Percentiles rank a stretch among this genome's conserved stretches.
These are phyloP conservation scores for Echria macrotheca DNA, from an alignment of 495 filamentous ascomycete genomes.

Conservation along the genomic window DNA sequence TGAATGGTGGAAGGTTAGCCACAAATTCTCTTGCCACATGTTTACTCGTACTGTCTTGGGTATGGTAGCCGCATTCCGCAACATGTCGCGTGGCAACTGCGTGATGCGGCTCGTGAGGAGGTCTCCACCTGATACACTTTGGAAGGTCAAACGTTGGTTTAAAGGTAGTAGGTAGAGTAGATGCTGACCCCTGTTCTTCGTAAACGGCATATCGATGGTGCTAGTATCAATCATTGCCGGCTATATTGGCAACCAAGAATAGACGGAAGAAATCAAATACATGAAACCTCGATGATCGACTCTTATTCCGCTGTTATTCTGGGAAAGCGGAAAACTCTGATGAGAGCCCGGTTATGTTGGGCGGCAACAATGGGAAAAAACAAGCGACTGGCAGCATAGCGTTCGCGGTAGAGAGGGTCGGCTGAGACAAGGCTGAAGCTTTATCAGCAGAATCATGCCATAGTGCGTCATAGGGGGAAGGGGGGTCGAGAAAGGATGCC, in stretches of 20 bases:
- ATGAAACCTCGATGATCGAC: constrained; percentile 7
- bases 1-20: too few species aligned
- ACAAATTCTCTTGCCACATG: too few species aligned
- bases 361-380: constrained; percentile 9
- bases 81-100: too few species aligned
- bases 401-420: not conserved
- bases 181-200: too few species aligned
- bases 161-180: too few species aligned
- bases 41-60: too few species aligned
- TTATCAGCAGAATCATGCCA: constrained; percentile 12
- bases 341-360: too few species aligned
- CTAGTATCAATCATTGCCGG: too few species aligned
- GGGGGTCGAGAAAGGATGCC: not conserved
- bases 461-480: constrained; percentile 7
- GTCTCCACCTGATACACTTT: not conserved
- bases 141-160: too few species aligned
- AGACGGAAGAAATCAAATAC: constrained; percentile 1
- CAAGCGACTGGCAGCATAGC: not conserved
- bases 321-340: not conserved
- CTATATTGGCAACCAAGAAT: constrained; percentile 6
- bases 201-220: too few species aligned
- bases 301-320: constrained; percentile 4
- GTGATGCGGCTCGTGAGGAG: too few species aligned
- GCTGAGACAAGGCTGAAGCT: constrained; percentile 11
- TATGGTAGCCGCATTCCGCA: too few species aligned